phyloP scores from a whole-genome alignment of 1,139 yeast genomes.

The Blastobotrys proliferans region DNA sequence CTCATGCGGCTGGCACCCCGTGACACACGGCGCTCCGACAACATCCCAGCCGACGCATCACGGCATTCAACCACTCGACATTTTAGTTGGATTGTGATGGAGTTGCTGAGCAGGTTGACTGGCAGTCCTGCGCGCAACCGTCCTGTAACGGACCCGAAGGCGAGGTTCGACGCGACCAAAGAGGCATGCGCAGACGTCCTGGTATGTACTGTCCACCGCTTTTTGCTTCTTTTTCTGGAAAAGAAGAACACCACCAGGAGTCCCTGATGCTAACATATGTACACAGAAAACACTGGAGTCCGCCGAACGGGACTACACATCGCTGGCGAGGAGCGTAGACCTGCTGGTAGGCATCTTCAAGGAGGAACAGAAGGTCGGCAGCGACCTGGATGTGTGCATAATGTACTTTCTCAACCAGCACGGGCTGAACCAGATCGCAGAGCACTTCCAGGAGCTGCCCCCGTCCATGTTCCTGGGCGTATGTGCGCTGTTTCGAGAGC shows the following conservation, averaged over 20 bases:
- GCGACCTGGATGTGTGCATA: slow-evolving; percentile 16
- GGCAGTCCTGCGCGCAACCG: slow-evolving; percentile 6
- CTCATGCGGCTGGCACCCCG: no score
- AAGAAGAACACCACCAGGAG: no score
- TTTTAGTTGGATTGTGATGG: slow-evolving; percentile 2
- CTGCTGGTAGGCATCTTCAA: slow-evolving; percentile 11
- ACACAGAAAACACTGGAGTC: no score
- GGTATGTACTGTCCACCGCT: no score
- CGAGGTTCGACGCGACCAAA: slow-evolving; percentile 20
- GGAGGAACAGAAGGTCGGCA: slow-evolving; percentile 14
- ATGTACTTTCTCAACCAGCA: slow-evolving; percentile 20
- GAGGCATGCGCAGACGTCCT: slow-evolving; percentile 15
- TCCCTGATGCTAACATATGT: no score
- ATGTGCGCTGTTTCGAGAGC: slow-evolving; percentile 17
- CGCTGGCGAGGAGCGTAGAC: no score
- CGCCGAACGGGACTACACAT: no score
- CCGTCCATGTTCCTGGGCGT: slow-evolving; percentile 4
- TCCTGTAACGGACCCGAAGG: slow-evolving; percentile 13
- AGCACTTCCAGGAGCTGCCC: slow-evolving; percentile 18
- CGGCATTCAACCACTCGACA: no score
- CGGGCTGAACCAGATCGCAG: slow-evolving; percentile 18
- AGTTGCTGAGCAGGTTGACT: slow-evolving; percentile 7
- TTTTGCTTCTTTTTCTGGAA: no score
- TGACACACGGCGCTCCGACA: no score
- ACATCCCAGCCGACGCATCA: no score